phyloP scores from a whole-genome alignment of 306 rosid genomes.

The Rosa rugosa region DNA sequence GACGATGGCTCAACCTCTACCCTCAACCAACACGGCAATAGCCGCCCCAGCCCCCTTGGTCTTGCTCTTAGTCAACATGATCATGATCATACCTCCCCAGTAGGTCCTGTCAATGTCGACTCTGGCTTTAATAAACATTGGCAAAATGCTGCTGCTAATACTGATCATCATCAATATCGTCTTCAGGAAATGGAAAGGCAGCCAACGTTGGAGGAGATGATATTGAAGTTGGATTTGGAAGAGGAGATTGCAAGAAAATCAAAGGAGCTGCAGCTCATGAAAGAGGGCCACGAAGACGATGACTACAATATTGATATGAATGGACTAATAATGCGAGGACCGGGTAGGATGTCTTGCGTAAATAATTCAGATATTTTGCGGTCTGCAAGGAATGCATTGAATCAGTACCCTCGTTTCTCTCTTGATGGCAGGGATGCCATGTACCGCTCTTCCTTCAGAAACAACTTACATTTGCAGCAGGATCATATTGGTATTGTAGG shows the following conservation, averaged over 20 bases:
- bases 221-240: slow-evolving; percentile 61
- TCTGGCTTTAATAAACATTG: not conserved
- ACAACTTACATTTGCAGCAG: slow-evolving; percentile 41
- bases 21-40: slow-evolving; percentile 54
- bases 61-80: not conserved
- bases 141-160: not conserved
- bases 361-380: slow-evolving; percentile 76
- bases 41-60: not conserved
- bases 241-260: slow-evolving; percentile 62
- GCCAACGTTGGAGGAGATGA: slow-evolving; percentile 66
- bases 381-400: slow-evolving; percentile 85
- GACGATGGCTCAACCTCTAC: slow-evolving; percentile 61
- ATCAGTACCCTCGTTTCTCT: slow-evolving; percentile 90
- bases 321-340: slow-evolving; percentile 20
- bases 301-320: slow-evolving; percentile 1
- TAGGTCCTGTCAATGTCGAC: not conserved
- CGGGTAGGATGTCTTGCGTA: slow-evolving; percentile 71
- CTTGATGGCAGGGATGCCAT: slow-evolving; percentile 92
- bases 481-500: not conserved
- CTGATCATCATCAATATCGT: not conserved
- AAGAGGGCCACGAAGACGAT: not conserved
- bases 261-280: slow-evolving; percentile 30
- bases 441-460: slow-evolving; percentile 75
- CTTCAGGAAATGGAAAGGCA: slow-evolving; percentile 23
- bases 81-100: not conserved